Evolutionary conservation across 2,329 filamentous ascomycete species (phyloP), one percentile per base, ranked within the genome.

Genomic region (Pseudocercospora ulei): DNA sequence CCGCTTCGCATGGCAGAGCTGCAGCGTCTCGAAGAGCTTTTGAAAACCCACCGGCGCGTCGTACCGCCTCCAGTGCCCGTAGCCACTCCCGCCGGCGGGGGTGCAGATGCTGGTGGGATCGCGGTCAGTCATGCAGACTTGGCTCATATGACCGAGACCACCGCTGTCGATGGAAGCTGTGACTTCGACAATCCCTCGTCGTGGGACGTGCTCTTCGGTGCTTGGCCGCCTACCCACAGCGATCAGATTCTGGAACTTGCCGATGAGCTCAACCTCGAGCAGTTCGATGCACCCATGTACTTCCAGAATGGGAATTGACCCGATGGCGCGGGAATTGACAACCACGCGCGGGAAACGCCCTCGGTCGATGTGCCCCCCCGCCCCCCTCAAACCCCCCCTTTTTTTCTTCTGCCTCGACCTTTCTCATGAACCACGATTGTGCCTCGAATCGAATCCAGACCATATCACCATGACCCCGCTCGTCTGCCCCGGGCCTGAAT

Each of bases 231-330:
- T 3, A 33, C 30, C 3, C 20, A 33, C 11, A 33, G 30, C 11
- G 30, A 33, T n/a, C 30, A 33, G 11, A 33, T 33, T 14, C 11
- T 33, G 30, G 30, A 8, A 13, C 18, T 33, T 6, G 30, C 30
- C n/a, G 30, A 33, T n/a, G 30, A 33, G 18, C 30, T 33, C 19
- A 19, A 33, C 9, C n/a, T 33, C n/a, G 30, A 13, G 3, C 18
- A 33, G 5, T 33, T 33, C 11, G 16, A 33, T n/a, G 18, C 30
- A 5, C 30, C 30, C 3, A 33, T 33, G 30, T 33, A 33, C 8
- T 33, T 33, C 9, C 30, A 33, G 7, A 33, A 33, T 26, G 19
- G 31, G 8, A n/a, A 58, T 72, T n/a, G n/a, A 27, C 8, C 24
- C 4, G 24, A 4, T 27, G 4, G 8, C 11, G 11, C 4, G 24